phyloP scores from a whole-genome alignment of 352 stramenopile genomes.

The Pythium plurisporium region DNA sequence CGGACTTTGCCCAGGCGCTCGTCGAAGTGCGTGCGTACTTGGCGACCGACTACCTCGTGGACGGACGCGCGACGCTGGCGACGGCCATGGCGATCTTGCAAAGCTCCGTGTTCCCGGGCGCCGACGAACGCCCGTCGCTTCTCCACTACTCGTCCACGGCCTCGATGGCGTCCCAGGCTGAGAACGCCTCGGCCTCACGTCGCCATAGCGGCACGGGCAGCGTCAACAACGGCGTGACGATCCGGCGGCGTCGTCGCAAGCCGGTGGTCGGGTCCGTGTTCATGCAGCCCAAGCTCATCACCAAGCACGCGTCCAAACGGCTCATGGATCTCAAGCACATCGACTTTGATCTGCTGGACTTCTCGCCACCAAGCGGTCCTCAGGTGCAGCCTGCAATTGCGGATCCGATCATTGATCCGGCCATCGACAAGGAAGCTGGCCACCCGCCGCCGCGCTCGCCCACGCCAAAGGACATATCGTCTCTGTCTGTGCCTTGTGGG shows the following conservation, averaged over 20 bases:
- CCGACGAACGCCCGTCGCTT: constrained; percentile 11
- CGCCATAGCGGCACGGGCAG: constrained; percentile 1
- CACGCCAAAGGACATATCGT: no score
- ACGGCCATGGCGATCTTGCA: constrained; percentile 17
- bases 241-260: background rate
- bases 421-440: no score
- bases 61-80: constrained; percentile 4
- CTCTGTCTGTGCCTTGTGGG: no score
- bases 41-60: constrained; percentile 10
- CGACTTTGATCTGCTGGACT: constrained; percentile 4
- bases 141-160: constrained; percentile 5
- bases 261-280: constrained; percentile 9
- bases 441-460: no score
- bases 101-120: constrained; percentile 9
- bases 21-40: constrained; percentile 16
- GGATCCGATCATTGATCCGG: no score
- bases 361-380: no score
- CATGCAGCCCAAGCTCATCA: constrained; percentile 13
- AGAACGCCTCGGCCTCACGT: background rate
- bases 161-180: background rate
- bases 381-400: no score
- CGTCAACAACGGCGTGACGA: background rate
- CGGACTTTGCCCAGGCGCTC: constrained; percentile 13
- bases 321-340: constrained; percentile 3
- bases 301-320: constrained; percentile 5